A percentile compares a stretch with the other conserved stretches of the same genome.
These are phyloP conservation scores for Phytophthora pseudosyringae DNA, from an alignment of 352 stramenopile species.

Conservation along the genomic window DNA sequence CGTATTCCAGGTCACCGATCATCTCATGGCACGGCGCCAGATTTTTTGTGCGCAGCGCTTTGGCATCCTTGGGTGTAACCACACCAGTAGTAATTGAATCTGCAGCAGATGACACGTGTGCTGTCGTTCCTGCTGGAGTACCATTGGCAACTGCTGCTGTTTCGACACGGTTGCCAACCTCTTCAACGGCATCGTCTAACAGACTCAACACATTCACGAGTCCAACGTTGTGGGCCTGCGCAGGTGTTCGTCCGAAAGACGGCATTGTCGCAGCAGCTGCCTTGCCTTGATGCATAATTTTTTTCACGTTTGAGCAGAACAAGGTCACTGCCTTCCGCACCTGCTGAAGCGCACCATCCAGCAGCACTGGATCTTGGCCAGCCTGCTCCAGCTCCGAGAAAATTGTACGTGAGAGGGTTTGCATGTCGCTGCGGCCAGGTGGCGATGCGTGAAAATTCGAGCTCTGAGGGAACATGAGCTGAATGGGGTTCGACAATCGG, in stretches of 20 bases:
- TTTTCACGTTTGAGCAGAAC: conserved; percentile 75
- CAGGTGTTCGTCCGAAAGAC: conserved; percentile 60
- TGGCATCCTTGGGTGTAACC: conserved; percentile 49
- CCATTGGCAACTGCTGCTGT: conserved; percentile 19
- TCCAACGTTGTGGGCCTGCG: conserved; percentile 82
- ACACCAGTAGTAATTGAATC: conserved; percentile 16
- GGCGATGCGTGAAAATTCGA: conserved; percentile 84
- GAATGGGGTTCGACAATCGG: conserved; percentile 75
- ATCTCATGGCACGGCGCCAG: conserved; percentile 54
- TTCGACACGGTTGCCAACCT: conserved; percentile 56
- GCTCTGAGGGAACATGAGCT: conserved; percentile 90
- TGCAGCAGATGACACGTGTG: conserved; percentile 5
- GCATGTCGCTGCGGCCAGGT: conserved; percentile 83
- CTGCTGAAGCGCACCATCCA: conserved; percentile 66
- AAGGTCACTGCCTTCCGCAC: conserved; percentile 67
- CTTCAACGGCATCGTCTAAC: conserved; percentile 66
- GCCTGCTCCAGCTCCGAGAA: conserved; percentile 73
- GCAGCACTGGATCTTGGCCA: conserved; percentile 60
- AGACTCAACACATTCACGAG: conserved; percentile 75
- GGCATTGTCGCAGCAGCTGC: conserved; percentile 51
- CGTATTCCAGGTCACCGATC: conserved; percentile 63
- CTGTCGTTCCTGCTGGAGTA: conserved; percentile 10
- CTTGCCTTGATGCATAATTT: conserved; percentile 77
- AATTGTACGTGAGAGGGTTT: conserved; percentile 79
- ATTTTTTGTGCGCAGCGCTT: conserved; percentile 44